These are phyloP conservation scores for Cicer pinnatifidum DNA, from an alignment of 306 rosid genomes.

Conservation along the genomic window DNA sequence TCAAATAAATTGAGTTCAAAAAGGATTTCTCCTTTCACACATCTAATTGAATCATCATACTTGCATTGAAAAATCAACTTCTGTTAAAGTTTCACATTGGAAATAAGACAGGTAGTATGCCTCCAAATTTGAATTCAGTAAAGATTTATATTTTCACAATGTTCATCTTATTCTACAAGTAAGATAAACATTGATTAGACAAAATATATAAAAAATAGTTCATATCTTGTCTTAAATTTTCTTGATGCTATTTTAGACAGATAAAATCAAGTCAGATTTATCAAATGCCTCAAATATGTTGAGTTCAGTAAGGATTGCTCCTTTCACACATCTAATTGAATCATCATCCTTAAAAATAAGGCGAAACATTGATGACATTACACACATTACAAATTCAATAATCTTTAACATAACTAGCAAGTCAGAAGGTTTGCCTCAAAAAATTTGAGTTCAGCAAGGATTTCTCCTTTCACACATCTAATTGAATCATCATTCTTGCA, in stretches of 20 bases:
- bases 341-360: constrained; percentile 59
- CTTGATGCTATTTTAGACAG: too few species aligned
- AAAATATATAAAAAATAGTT: too few species aligned
- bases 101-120: too few species aligned
- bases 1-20: constrained; percentile 16
- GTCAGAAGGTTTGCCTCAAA: constrained; percentile 57
- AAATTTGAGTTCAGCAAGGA: constrained; percentile 56
- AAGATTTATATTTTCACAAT: too few species aligned
- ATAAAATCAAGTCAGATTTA: not conserved
- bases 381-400: not conserved
- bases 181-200: too few species aligned
- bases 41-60: constrained; percentile 79
- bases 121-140: too few species aligned
- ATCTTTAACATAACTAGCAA: not conserved
- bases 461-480: constrained; percentile 63
- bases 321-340: constrained; percentile 78
- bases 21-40: constrained; percentile 60
- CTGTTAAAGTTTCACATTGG: too few species aligned
- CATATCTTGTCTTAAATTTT: too few species aligned
- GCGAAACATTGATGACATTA: not conserved
- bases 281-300: constrained; percentile 62
- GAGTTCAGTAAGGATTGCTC: constrained; percentile 56
- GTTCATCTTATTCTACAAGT: too few species aligned
- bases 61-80: not conserved
- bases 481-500: constrained; percentile 72